Base-by-base conservation (phyloP, 202 grass and related monocot genomes). In the Zoysia matrella region DNA sequence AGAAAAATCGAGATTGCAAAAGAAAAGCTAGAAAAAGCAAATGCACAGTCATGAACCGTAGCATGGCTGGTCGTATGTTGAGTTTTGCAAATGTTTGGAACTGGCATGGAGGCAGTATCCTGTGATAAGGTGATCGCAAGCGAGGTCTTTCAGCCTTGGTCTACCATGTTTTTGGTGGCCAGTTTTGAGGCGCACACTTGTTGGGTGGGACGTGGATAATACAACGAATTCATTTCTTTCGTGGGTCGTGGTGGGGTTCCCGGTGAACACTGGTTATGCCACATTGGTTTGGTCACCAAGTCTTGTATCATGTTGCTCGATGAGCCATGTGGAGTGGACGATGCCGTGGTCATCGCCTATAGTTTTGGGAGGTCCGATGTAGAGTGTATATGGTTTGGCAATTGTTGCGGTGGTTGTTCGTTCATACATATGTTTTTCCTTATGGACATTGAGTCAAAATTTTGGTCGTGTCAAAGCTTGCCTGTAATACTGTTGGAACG, bases 1-100 rank as follows among this genome's bases (percentile, higher is more conserved):
- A 88, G 91, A 79, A 92, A 83, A 65, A 54, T 87, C 43, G 91
- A 93, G 76, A 97, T 91, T 44, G 91, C 88, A 72, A 97, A 91
- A 91, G 94, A 93, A 68, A 93, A 97, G 65, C 7, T 93, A 82
- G 89, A 91, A 48, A 90, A 93, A 58, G 79, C 82, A 72, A 85
- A 79, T 60, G 71, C 67, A 3, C 55, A 92, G 50, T 84, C 74
- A 90, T 16, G n/a, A 64, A 10, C 44, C 15, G 15, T 78, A 67
- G 5, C 47, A 52, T 60, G 74, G 68, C 70, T 62, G 77, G 39
- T 75, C 65, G 62, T 66, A 7, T 81, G 73, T 66, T 42, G n/a
- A 75, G 89, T 91, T 76, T 84, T 78, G 63, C 65, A 78, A 40
- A 16, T 76, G 7, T 79, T 53, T 87, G 68, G 41, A 11, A 65